Evolutionary conservation across 768 basidiomycete genomes (phyloP), one percentile per base, ranked within the genome.

Genomic region (Mycena galopus): DNA sequence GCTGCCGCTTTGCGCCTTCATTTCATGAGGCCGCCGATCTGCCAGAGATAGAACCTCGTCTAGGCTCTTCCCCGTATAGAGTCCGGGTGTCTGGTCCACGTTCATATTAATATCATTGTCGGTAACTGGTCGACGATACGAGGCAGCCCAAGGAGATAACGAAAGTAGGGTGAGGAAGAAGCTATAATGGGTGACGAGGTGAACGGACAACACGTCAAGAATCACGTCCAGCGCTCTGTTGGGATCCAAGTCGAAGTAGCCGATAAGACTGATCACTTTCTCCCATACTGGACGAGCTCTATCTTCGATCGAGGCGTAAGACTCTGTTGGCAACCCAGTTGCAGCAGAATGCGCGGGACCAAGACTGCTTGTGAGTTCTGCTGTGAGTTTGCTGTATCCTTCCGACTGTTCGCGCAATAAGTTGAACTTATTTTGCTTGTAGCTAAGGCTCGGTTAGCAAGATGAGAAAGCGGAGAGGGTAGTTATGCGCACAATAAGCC

Each of bases 351-450:
- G 94, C 10, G 94, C 83, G 27, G 91, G 91, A 2, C 94, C 95
- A 60, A 96, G 83, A 77, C 88, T 89, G 74, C 91, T 91, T 14
- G 91, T 91, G 44, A 99, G 85, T 77, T 99, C 95, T 12, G 93
- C 90, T 30, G 93, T 90, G 35, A 99, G 90, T 81, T 97, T 96
- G 80, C 95, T 95, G 84, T 96, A 99, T 10, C 98, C 98, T 84
- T 99, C 97, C 0, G 96, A 96, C 77, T 98, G 95, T 84, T 99
- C 98, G 42, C 98, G 93, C 19, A 98, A 89, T 44, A 99, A 89
- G 79, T 99, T 99, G 86, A 97, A 97, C 82, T 99, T 99, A 84
- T 96, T 96, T 82, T 99, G 97, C 81, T 96, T 96, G 85, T 96
- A 97, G 80, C 95, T 97, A 78, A 64, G 21, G 29, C 29, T 53